These are phyloP conservation scores for Paecilomyces sp. DNA, from an alignment of 2,329 filamentous ascomycete genomes.

Conservation along the genomic window DNA sequence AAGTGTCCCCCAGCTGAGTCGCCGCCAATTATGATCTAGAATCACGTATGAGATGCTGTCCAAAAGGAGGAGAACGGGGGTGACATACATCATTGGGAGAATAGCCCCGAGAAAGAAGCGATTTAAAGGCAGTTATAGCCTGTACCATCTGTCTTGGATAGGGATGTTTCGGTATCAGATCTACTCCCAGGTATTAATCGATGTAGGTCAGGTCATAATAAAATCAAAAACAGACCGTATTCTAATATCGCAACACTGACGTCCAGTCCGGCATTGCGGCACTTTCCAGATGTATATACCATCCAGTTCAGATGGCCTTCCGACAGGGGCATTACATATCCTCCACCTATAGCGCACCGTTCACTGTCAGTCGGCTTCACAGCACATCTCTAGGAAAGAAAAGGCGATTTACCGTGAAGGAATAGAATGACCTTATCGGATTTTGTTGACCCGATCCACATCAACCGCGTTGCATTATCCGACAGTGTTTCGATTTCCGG, in stretches of 20 bases:
- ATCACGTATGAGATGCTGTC: not conserved
- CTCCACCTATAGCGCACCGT: slow-evolving; percentile 9
- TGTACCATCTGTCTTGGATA: slow-evolving; percentile 16
- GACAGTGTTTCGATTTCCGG: too few relatives aligned
- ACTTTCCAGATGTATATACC: slow-evolving; percentile 9
- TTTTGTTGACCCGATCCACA: slow-evolving; percentile 11
- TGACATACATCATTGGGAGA: slow-evolving; percentile 6
- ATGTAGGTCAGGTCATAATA: too few relatives aligned
- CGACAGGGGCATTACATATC: slow-evolving; percentile 17
- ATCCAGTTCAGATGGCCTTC: slow-evolving; percentile 15
- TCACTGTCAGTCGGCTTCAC: too few relatives aligned
- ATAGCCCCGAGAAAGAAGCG: slow-evolving; percentile 11
- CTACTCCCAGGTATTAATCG: slow-evolving; percentile 1
- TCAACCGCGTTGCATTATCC: slow-evolving; percentile 8
- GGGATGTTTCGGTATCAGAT: slow-evolving; percentile 8
- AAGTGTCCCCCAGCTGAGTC: slow-evolving; percentile 18
- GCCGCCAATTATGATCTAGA: slow-evolving; percentile 14
- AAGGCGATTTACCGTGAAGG: slow-evolving; percentile 11
- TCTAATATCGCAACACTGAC: slow-evolving; percentile 6
- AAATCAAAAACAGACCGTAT: slow-evolving; percentile 6
- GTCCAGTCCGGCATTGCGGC: slow-evolving; percentile 4
- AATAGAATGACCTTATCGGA: slow-evolving; percentile 12
- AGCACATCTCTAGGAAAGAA: not conserved
- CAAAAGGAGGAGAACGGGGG: not conserved
- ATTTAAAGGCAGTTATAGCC: slow-evolving; percentile 9